Conservation (phyloP, 2,329 filamentous ascomycete genomes). For the Cytospora paraplurivora region DNA sequence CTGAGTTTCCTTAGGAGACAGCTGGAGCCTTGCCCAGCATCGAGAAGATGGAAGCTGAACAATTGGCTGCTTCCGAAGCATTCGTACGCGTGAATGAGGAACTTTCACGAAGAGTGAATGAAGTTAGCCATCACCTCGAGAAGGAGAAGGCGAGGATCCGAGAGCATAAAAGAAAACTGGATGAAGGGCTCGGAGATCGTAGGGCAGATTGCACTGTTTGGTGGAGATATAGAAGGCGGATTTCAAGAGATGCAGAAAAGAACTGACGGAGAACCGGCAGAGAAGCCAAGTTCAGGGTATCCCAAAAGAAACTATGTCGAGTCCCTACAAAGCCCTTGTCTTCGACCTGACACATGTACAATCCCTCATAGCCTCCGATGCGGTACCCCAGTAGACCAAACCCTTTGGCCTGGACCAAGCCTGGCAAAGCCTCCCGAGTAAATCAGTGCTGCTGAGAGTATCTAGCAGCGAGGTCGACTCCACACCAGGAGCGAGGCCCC, state of each 20-base stretch:
- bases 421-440: background rate
- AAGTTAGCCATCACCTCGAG: background rate
- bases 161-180: background rate
- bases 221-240: background rate
- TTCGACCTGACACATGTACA: background rate
- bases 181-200: background rate
- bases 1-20: background rate
- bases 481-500: background rate
- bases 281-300: background rate
- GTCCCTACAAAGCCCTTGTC: background rate
- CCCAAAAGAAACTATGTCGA: background rate
- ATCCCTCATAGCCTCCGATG: background rate
- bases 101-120: background rate
- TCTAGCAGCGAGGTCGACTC: background rate
- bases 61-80: background rate
- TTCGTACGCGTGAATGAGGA: background rate
- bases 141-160: background rate
- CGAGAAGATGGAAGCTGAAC: background rate
- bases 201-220: background rate
- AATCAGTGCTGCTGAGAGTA: background rate
- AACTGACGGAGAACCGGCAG: too few relatives aligned
- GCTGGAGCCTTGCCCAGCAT: background rate
- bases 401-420: background rate
- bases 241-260: background rate
- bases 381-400: background rate